A percentile compares a stretch with the other conserved stretches of the same genome.
Conservation (phyloP, 768 basidiomycete genomes). For the Mycena galericulata region DNA sequence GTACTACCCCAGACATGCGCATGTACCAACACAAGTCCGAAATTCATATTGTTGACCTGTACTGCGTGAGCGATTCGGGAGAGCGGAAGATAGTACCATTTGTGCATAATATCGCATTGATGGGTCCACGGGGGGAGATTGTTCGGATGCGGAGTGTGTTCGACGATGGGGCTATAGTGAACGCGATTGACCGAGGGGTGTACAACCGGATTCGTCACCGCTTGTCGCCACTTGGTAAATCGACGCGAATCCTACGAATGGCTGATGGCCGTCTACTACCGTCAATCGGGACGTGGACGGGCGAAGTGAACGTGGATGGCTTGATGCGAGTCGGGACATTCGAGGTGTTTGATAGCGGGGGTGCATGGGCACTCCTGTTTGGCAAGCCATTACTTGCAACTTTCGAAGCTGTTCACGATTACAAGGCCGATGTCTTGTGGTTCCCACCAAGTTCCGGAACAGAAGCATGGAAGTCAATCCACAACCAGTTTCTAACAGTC, state of each 20-base stretch:
- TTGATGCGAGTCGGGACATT: background rate
- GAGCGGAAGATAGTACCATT: conserved; percentile 6
- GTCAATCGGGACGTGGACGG: conserved; percentile 29
- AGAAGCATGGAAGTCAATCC: conserved; percentile 14
- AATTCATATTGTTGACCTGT: too few species aligned
- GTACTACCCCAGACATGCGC: conserved; percentile 9
- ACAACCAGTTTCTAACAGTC: background rate
- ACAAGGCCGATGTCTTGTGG: background rate
- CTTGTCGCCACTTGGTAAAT: background rate
- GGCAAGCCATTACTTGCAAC: background rate
- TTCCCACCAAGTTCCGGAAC: background rate
- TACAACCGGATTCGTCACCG: conserved; percentile 15
- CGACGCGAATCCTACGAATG: conserved; percentile 22
- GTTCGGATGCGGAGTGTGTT: conserved; percentile 21
- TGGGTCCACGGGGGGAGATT: conserved; percentile 1
- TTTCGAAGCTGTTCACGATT: background rate
- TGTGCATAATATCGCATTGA: background rate
- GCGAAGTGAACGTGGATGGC: conserved; percentile 13
- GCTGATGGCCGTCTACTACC: conserved; percentile 24
- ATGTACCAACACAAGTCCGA: background rate
- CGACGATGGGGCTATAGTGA: conserved; percentile 28
- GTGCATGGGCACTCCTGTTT: conserved; percentile 7
- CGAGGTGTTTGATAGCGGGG: too few species aligned
- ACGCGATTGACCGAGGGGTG: conserved; percentile 3
- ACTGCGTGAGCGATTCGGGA: background rate